Evolutionary conservation across 768 basidiomycete genomes (phyloP), one percentile per base, ranked within the genome.

Genomic region (Cystobasidium onofrii): DNA sequence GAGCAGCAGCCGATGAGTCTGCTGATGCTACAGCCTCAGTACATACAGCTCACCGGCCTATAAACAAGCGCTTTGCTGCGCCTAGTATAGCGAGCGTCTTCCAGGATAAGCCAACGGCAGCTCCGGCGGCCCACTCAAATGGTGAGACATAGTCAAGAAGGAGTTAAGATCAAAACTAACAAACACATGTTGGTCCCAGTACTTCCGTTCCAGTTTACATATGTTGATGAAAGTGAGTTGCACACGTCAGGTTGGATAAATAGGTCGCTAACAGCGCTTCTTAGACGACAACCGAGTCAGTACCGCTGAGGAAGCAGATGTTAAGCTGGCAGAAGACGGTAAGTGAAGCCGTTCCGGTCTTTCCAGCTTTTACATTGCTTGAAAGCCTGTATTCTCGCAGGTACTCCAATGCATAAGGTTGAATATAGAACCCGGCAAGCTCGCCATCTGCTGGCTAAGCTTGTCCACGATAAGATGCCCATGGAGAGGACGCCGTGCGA

Each of bases 201-300:
- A 2, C 33, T 64, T 12, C 63, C 63, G 3, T 64, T 64, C 63
- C 15, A 20, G 13, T 64, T 64, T 25, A 23, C 31, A 3, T 64
- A 64, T n/a, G 13, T 64, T 27, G 63, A 64, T 25, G 63, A 29
- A 46, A 43, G 63, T 64, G 39, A 36, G 63, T 46, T 25, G 23
- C 27, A 7, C n/a, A 7, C 31, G 4, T 3, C 10, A 61, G 2
- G 13, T 27, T 25, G 3, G 3, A 3, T 9, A 33, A n/a, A 27
- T 17, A 15, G 31, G n/a, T 15, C 2, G 2, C 25, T 4, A 33
- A 33, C 12, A 61, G 3, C 15, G n/a, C 12, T 50, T 7, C 27
- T 3, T 36, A 64, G 63, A 64, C 23, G 63, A 64, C 23, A 39
- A 64, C 41, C 63, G 63, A n/a, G 34, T 64, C 27, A 23, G 23